Evolutionary conservation across 2,329 filamentous ascomycete genomes (phyloP).

Genomic region (Hymenoscyphus infarciens): DNA sequence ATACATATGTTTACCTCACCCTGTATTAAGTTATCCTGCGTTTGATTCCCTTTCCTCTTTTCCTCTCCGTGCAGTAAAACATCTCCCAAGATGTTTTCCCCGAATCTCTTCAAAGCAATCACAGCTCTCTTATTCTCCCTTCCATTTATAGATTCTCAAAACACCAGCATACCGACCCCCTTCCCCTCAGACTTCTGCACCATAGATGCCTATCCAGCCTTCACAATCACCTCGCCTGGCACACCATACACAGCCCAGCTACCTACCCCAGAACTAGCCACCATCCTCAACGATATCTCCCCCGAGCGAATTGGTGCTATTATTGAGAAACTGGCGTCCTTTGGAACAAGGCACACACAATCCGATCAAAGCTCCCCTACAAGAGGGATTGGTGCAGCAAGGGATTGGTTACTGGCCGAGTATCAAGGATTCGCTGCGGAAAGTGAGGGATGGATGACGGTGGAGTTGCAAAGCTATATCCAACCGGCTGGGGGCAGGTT

Average conservation of each 20-base stretch:
- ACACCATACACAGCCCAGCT: conserved; percentile 20
- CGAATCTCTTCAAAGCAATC: background rate
- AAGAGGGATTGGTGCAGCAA: conserved; percentile 52
- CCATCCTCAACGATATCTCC: conserved; percentile 19
- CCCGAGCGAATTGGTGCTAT: conserved; percentile 46
- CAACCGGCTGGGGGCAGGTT: conserved; percentile 36
- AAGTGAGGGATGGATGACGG: conserved; percentile 48
- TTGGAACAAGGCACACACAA: conserved; percentile 55
- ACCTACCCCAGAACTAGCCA: conserved; percentile 19
- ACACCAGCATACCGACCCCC: background rate
- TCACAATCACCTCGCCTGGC: conserved; percentile 5
- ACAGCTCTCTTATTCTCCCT: conserved; percentile 2
- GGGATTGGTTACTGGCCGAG: conserved; percentile 53
- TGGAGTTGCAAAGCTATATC: conserved; percentile 49
- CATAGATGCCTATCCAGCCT: conserved; percentile 6
- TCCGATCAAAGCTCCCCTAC: conserved; percentile 49
- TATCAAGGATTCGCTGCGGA: conserved; percentile 46
- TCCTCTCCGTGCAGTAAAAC: no score
- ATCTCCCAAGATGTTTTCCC: no score
- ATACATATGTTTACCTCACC: background rate
- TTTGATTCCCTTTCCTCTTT: background rate
- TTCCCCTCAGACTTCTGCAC: conserved; percentile 6
- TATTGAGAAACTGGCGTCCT: conserved; percentile 51
- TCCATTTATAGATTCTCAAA: background rate
- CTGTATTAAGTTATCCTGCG: background rate